Base-by-base conservation (phyloP, 116 monocot genomes). In the Trichopus zeylanicus region DNA sequence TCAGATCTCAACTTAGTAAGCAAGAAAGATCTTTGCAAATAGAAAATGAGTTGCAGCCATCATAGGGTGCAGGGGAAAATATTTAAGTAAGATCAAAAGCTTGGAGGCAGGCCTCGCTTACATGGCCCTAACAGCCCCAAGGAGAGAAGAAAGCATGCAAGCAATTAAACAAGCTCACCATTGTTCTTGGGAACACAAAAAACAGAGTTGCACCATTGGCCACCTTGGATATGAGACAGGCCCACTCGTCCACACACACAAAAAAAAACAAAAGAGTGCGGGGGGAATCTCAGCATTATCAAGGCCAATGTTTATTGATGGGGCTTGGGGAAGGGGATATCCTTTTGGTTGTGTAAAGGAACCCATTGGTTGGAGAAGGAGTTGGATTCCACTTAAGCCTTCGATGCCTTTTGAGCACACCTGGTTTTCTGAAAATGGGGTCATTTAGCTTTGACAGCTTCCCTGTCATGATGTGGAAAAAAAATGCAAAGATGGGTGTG, bases 381-480 rank as follows among this genome's bases (percentile, higher is more conserved):
- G 61, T 73, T 55, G 67, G 73, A 73, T 47, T 73, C 60, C 67
- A 67, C 73, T 46, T 65, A 2, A 24, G 42, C n/a, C 7, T 20
- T 48, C 10, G 34, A 35, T 6, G 10, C 34, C 34, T 35, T 35
- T 5, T 6, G 10, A 5, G 10, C 34, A 35, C 34, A 35, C 34
- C 34, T 35, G 34, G 34, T 35, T 35, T 35, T 35, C 34, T 35
- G 34, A 6, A 5, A 35, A 35, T 35, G 46, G 56, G 63, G 61
- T 26, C 27, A 4, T 48, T 48, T 6, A 15, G 23, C n/a, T n/a
- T n/a, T n/a, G n/a, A 34, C 55, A 25, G 23, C 23, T 23, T 42
- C 29, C 11, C n/a, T n/a, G n/a, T 48, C n/a, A 23, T 19, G 37
- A 46, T 12, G 26, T 19, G 24, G 22, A 33, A 53, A 1, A 46